Evolutionary conservation across 305 asterid species (phyloP), one percentile per base, ranked within the genome.

Genomic region (Fraxinus latifolia): DNA sequence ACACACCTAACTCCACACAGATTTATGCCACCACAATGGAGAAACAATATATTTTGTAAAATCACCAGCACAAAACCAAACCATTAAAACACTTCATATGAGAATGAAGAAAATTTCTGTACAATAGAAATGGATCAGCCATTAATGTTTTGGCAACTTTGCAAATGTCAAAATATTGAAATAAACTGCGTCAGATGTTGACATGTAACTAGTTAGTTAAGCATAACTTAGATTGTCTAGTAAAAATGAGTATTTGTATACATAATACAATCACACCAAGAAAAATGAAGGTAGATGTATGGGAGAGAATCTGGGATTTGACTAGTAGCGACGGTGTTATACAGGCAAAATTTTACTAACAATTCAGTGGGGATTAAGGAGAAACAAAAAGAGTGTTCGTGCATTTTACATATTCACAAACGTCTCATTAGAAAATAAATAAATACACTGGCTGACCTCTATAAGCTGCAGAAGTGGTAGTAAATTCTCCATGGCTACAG

Each of bases 391-490:
- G 77, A 32, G 27, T 27, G 68, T 36, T 62, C 67, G 36, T 74
- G 68, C 81, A 82, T 86, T 44, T 79, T 76, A 78, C 58, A 78
- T 87, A 83, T 83, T 76, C 79, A 85, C 87, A 83, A 79, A 74
- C 39, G 77, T 68, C 76, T 83, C 32, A 74, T 74, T 71, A 9
- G 37, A 37, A 73, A 47, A 31, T 65, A 25, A 65, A 25, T 65
- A 65, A 72, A 9, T 71, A 9, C 55, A 68, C 47, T 77, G 74
- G 42, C 87, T 77, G 73, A 77, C 67, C 77, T 79, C 79, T 79
- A 50, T 32, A n/a, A 37, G 82, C 58, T 39, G 31, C 79, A 44
- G 77, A 65, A 31, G 58, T n/a, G 76, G 47, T 50, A 74, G 83
- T 21, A 72, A 70, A 21, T 79, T 36, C 68, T 74, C 75, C 76